Base-by-base conservation (phyloP, 78 protist species). In the Dictyostelium brefeldianum region DNA sequence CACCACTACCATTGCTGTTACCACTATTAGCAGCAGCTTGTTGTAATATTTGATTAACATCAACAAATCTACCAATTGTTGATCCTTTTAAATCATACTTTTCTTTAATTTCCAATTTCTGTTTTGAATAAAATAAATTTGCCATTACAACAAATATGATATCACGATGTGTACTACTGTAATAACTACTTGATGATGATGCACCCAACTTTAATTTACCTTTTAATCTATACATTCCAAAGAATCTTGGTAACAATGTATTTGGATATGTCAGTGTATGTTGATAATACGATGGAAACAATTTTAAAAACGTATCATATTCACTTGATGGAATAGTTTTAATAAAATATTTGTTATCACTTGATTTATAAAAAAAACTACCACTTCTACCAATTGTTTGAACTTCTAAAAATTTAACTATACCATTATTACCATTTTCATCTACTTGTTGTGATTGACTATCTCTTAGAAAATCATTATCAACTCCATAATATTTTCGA, bases 321-420 rank as follows among this genome's bases (percentile, higher is more conserved):
- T 93, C 96, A 54, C 67, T 89, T n/a, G 31, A 29, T 4, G 96
- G 96, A 8, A 93, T 65, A 1, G 96, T 93, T 50, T 93, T 93
- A 5, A 93, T 29, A 62, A 87, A 83, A 51, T 87, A 93, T 71
- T 64, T 46, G 17, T 29, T 48, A 73, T 84, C 92, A 1, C 47
- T 31, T 12, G 96, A 82, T 78, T 59, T 77, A 70, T 84, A 93
- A 20, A 93, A 93, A 74, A 93, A 93, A 27, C 92, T 82, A 47
- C 96, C 96, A 81, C 92, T 84, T 50, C 96, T 71, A 27, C 96
- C 96, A 62, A 89, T 84, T 0, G 96, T 85, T 47, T 31, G 69
- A 65, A 93, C 96, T 29, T 93, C 78, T 54, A 54, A 41, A 62
- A 87, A 87, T 6, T 87, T 70, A 9, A 73, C 53, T 29, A 73